Base-by-base conservation (phyloP, 768 basidiomycete genomes). In the Trametes maxima region DNA sequence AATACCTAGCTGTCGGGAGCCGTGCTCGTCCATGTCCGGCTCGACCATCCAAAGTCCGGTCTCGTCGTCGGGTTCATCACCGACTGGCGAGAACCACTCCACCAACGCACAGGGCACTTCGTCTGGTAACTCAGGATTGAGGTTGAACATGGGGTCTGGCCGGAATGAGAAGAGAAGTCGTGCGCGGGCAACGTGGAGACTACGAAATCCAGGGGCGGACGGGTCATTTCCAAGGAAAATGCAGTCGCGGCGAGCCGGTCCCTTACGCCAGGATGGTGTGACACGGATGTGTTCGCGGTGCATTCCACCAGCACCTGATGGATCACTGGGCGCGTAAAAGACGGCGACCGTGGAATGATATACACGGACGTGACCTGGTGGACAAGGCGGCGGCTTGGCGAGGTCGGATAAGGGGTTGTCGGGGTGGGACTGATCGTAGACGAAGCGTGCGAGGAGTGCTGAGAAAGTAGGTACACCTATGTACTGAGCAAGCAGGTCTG, bases 241-340 rank as follows among this genome's bases (percentile, higher is more conserved):
- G 19, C 19, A 22, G 47, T 49, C 47, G 16, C 33, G n/a, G 7
- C 47, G 5, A 60, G 57, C 0, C 49, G 54, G 0, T 69, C 65
- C 0, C 46, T 44, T 5, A 57, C 63, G 45, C 74, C 73, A 76
- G 0, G 33, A 52, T 6, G 69, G 68, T 13, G 42, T 61, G 0
- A 66, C 44, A 1, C 63, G 47, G 17, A 77, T 73, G 5, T 36
- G 51, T 49, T 77, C 68, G 0, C 35, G 35, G 2, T 62, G 65
- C 74, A 77, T 74, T 2, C 72, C 68, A 1, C 62, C 54, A 13
- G 43, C 25, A 1, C 73, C 70, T 21, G 71, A 64, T 0, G 60
- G 39, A 12, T 76, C 69, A 43, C 74, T 74, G 0, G 73, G 71
- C 1, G 67, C 66, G 58, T 63, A 71, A 28, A 68, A 77, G 10